Conservation (phyloP, 306 rosid genomes). For the Vicia faba region DNA sequence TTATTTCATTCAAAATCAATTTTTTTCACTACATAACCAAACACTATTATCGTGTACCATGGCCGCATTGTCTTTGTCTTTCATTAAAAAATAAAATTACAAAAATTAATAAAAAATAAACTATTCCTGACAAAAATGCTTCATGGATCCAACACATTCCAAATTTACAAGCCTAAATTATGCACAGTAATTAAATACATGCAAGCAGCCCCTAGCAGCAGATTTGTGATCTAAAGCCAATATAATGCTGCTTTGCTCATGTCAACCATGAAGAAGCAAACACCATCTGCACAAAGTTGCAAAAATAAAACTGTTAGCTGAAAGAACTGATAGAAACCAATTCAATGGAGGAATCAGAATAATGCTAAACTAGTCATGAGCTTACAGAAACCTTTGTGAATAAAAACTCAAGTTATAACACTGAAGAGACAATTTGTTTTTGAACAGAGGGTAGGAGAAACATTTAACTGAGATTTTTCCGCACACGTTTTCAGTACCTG, state of each 20-base stretch:
- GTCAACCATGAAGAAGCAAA: conserved; percentile 39
- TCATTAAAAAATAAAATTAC: conserved; percentile 10
- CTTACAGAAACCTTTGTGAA: neutral
- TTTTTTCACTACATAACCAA: neutral
- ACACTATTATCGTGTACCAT: conserved; percentile 10
- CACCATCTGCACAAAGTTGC: conserved; percentile 58
- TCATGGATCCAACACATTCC: conserved; percentile 39
- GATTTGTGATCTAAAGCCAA: conserved; percentile 29
- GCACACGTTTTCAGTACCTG: neutral
- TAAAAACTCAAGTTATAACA: neutral
- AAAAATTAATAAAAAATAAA: conserved; percentile 33
- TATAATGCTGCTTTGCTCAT: conserved; percentile 28
- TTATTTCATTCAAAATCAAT: neutral
- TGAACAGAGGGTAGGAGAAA: neutral
- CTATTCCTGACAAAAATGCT: conserved; percentile 40
- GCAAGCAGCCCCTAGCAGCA: conserved; percentile 34
- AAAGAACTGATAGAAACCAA: conserved; percentile 12
- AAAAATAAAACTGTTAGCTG: conserved; percentile 33
- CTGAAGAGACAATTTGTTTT: neutral
- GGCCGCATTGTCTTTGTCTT: conserved; percentile 36
- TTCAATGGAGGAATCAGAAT: conserved; percentile 5
- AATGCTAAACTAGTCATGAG: neutral
- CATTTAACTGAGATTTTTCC: neutral
- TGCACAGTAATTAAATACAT: conserved; percentile 51
- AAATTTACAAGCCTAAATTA: conserved; percentile 60